Conservation (phyloP, 2,329 filamentous ascomycete genomes). For the Periconia macrospinosa region DNA sequence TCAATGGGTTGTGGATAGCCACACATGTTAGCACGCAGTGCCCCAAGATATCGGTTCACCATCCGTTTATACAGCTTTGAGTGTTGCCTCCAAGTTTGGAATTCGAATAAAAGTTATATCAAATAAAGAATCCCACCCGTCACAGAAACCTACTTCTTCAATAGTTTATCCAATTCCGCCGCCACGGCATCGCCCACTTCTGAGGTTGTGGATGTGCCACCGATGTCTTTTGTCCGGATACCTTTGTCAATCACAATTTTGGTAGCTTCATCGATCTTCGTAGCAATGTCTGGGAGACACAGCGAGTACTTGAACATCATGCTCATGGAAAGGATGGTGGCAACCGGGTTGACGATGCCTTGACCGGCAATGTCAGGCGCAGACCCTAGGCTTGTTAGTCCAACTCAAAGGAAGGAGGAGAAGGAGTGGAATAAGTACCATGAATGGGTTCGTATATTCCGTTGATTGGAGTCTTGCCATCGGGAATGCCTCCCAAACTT, state of each 20-base stretch:
- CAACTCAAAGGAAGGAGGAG: neutral
- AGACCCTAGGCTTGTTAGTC: constrained; percentile 59
- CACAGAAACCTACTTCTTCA: constrained; percentile 44
- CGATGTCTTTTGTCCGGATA: constrained; percentile 80
- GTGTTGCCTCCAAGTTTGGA: no score
- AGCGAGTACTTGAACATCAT: constrained; percentile 98
- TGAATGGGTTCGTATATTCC: constrained; percentile 99
- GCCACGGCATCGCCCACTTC: constrained; percentile 85
- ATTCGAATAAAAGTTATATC: no score
- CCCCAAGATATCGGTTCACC: no score
- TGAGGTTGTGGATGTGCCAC: constrained; percentile 71
- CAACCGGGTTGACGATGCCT: constrained; percentile 89
- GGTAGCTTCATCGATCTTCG: constrained; percentile 79
- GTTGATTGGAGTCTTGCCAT: constrained; percentile 81
- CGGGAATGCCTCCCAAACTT: constrained; percentile 81
- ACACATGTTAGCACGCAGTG: no score
- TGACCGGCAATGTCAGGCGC: constrained; percentile 92
- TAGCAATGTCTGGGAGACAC: constrained; percentile 73
- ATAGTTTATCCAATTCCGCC: constrained; percentile 69
- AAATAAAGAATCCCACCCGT: no score
- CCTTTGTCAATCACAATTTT: constrained; percentile 77
- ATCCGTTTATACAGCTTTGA: no score
- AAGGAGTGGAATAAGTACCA: constrained; percentile 56
- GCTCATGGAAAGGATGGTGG: constrained; percentile 85
- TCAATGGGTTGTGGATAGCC: no score